phyloP scores from a whole-genome alignment of 805 yeast genomes.

The Hemisphaericaspora nanyangensis region DNA sequence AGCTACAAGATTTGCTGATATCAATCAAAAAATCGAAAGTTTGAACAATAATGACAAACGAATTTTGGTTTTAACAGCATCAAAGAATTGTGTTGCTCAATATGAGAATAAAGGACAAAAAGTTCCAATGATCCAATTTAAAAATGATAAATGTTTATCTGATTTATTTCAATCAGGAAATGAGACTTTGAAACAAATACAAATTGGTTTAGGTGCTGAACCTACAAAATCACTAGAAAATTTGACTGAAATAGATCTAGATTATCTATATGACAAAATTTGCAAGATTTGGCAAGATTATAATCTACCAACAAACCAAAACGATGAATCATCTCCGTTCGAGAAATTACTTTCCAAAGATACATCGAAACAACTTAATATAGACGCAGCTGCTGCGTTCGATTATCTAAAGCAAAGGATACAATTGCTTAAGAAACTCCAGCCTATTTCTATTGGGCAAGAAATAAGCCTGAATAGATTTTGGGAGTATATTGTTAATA shows the following conservation, averaged over 20 bases:
- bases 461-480: not conserved
- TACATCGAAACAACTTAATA: not conserved
- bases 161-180: not conserved
- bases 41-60: not conserved
- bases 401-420: not conserved
- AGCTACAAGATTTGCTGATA: not conserved
- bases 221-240: not conserved
- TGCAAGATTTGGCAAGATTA: too few species aligned
- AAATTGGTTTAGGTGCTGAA: not conserved
- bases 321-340: not conserved
- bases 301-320: too few species aligned
- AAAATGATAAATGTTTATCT: not conserved
- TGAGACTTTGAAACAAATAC: not conserved
- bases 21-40: not conserved
- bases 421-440: not conserved
- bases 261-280: too few species aligned
- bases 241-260: not conserved
- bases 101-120: not conserved
- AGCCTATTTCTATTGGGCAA: not conserved
- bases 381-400: not conserved
- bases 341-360: too few species aligned
- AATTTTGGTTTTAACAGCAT: not conserved
- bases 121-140: not conserved
- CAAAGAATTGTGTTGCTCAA: not conserved
- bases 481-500: constrained; percentile 3